Evolutionary conservation across 148 eudicot genomes (phyloP).

Genomic region (Diospyros kaki): DNA sequence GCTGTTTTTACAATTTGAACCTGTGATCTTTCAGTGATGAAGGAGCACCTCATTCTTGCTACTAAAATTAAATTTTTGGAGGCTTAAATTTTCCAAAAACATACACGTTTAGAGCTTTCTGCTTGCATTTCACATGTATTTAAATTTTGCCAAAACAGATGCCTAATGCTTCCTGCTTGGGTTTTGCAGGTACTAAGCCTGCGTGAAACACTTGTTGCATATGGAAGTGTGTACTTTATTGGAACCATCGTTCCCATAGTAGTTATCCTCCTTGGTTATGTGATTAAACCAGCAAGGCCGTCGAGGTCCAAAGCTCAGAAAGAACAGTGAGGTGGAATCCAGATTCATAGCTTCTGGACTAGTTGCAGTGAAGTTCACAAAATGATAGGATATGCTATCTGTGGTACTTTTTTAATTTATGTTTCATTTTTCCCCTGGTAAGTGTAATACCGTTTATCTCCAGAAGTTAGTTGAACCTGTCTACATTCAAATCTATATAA

Average conservation of each 20-base stretch:
- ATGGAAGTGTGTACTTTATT: conserved; percentile 73
- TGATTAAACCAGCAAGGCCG: conserved; percentile 70
- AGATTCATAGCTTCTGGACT: conserved; percentile 4
- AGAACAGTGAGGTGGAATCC: conserved; percentile 47
- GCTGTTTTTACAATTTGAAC: no score
- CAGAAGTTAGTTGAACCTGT: no score
- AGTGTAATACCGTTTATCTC: no score
- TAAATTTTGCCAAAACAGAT: no score
- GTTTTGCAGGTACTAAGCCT: conserved; percentile 68
- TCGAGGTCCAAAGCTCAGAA: conserved; percentile 66
- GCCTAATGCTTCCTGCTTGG: no score
- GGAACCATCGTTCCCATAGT: conserved; percentile 75
- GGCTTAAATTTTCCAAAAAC: neutral
- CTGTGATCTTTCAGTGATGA: no score
- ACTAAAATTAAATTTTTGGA: neutral
- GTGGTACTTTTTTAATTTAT: neutral
- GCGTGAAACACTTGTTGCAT: conserved; percentile 73
- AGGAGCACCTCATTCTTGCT: no score
- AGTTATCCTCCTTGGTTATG: conserved; percentile 49
- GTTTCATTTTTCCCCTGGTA: no score
- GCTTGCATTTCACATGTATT: conserved; percentile 15
- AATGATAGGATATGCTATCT: conserved; percentile 2
- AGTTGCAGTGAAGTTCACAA: conserved; percentile 5
- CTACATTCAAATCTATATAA: no score
- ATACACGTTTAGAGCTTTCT: neutral